Evolutionary conservation across 1,139 yeast genomes (phyloP).

Genomic region (Geotrichum restrictum): DNA sequence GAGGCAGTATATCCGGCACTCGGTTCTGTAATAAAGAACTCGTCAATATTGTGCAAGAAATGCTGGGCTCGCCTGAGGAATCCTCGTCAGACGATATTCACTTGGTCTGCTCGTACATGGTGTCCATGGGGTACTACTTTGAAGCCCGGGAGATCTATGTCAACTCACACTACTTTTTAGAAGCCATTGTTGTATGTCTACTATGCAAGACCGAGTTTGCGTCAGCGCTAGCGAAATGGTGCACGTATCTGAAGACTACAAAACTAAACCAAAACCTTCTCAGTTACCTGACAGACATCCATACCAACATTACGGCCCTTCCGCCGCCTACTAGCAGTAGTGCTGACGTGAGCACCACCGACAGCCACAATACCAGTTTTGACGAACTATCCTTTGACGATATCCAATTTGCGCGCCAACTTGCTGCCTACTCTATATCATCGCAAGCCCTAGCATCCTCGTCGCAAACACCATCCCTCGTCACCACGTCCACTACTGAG

Average conservation of each 20-base stretch:
- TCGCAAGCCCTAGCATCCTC: neutral
- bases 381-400: slow-evolving; percentile 2
- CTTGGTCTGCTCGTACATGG: slow-evolving; percentile 15
- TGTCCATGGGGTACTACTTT: slow-evolving; percentile 9
- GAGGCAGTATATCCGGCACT: neutral
- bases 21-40: slow-evolving; percentile 7
- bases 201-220: slow-evolving; percentile 10
- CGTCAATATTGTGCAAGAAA: slow-evolving; percentile 5
- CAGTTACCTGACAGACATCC: slow-evolving; percentile 9
- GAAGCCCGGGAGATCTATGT: slow-evolving; percentile 18
- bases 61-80: neutral
- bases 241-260: neutral
- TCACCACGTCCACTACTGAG: neutral
- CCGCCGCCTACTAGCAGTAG: neutral
- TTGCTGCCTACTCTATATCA: neutral
- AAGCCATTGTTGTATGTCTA: slow-evolving; percentile 16
- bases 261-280: neutral
- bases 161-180: slow-evolving; percentile 11
- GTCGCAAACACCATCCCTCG: neutral
- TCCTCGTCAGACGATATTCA: slow-evolving; percentile 16
- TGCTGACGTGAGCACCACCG: neutral
- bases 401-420: neutral
- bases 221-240: slow-evolving; percentile 6
- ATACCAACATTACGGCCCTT: slow-evolving; percentile 7
- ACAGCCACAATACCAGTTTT: neutral